Conservation (phyloP, 2,329 filamentous ascomycete genomes). For the Phyllosticta citriasiana region DNA sequence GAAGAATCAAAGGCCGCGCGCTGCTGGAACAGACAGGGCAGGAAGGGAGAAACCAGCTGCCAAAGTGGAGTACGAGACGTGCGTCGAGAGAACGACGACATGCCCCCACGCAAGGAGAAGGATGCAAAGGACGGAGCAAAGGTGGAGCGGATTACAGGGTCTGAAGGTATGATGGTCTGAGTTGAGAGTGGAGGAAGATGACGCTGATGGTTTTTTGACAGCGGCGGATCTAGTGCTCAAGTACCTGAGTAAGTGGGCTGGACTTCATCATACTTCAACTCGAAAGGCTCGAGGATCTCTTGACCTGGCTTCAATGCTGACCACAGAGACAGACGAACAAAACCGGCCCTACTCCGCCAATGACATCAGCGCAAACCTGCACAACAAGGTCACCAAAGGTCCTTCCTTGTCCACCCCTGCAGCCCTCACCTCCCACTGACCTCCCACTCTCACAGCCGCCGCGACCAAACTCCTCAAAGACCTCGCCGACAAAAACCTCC, state of each 20-base stretch:
- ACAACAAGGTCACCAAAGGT: conserved; percentile 51
- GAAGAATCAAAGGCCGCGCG: neutral
- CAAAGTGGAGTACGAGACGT: neutral
- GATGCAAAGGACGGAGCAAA: conserved; percentile 26
- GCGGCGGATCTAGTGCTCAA: conserved; percentile 36
- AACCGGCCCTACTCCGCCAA: conserved; percentile 48
- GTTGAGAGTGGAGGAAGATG: neutral
- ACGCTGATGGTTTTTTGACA: neutral
- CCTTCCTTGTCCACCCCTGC: neutral
- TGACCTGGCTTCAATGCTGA: conserved; percentile 18
- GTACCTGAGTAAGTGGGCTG: conserved; percentile 37
- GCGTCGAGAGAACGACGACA: conserved; percentile 8
- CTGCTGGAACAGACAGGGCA: neutral
- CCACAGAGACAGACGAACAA: neutral
- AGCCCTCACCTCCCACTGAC: neutral
- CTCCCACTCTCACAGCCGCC: conserved; percentile 34
- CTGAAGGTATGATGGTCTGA: neutral
- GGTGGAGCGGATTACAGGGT: conserved; percentile 14
- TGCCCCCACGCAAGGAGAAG: conserved; percentile 30
- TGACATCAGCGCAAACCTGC: conserved; percentile 51
- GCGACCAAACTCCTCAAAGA: conserved; percentile 54
- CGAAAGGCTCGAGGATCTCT: conserved; percentile 26
- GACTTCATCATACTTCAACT: conserved; percentile 9
- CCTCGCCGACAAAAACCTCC: conserved; percentile 48
- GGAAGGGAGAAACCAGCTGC: neutral